Evolutionary conservation across 305 asterid genomes (phyloP).

Genomic region (Fraxinus greggii): DNA sequence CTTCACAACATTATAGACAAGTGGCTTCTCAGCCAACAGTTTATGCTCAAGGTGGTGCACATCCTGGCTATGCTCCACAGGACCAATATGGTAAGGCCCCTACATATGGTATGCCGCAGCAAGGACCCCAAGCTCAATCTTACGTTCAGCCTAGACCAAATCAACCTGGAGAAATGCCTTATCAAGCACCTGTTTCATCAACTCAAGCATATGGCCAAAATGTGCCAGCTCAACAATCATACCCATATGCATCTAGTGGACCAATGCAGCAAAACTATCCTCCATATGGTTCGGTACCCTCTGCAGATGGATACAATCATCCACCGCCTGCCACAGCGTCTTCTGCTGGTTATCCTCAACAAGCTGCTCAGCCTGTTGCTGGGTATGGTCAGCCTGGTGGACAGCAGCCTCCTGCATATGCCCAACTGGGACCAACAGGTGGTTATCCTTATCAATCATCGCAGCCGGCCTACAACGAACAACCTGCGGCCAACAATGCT

Average conservation of each 20-base stretch:
- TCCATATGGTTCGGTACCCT: slow-evolving; percentile 52
- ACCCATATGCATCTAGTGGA: slow-evolving; percentile 61
- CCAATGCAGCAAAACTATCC: slow-evolving; percentile 69
- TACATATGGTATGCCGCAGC: slow-evolving; percentile 60
- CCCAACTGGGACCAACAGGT: slow-evolving; percentile 52
- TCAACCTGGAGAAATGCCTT: slow-evolving; percentile 69
- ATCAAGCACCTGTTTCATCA: slow-evolving; percentile 57
- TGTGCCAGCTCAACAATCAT: slow-evolving; percentile 66
- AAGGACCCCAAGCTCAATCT: slow-evolving; percentile 58
- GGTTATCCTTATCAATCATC: slow-evolving; percentile 74
- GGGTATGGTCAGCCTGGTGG: slow-evolving; percentile 68
- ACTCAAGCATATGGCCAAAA: slow-evolving; percentile 62
- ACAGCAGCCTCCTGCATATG: slow-evolving; percentile 60
- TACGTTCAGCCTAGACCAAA: slow-evolving; percentile 73
- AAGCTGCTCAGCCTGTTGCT: slow-evolving; percentile 59
- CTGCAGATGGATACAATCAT: slow-evolving; percentile 65
- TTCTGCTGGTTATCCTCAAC: slow-evolving; percentile 65
- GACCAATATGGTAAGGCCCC: slow-evolving; percentile 79
- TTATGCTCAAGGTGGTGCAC: slow-evolving; percentile 60
- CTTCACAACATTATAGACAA: slow-evolving; percentile 70
- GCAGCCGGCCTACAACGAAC: slow-evolving; percentile 74
- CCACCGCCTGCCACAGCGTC: slow-evolving; percentile 49
- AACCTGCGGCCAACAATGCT: slow-evolving; percentile 43
- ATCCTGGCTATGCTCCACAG: slow-evolving; percentile 63
- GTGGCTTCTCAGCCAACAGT: slow-evolving; percentile 70